A percentile compares a stretch with the other conserved stretches of the same genome.
Conservation (phyloP, 169 alveolate genomes). For the Cryptosporidium felis region DNA sequence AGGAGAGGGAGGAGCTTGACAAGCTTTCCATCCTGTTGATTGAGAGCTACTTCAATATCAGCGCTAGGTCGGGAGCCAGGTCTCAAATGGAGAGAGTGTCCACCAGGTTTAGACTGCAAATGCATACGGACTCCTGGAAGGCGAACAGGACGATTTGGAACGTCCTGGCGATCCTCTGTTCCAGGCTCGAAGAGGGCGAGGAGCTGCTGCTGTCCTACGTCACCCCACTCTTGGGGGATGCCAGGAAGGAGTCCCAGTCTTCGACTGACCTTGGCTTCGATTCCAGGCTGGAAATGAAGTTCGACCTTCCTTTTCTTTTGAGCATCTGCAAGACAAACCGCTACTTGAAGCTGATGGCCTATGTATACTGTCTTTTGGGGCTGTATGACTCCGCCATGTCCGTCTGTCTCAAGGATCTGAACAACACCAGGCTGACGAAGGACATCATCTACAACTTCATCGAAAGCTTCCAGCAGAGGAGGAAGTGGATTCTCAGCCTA, state of each 20-base stretch:
- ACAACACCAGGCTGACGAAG: conserved; percentile 22
- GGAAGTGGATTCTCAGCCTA: conserved; percentile 51
- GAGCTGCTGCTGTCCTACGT: conserved; percentile 43
- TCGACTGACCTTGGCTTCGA: background rate
- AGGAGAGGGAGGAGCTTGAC: conserved; percentile 15
- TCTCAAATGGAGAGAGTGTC: conserved; percentile 53
- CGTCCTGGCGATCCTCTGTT: conserved; percentile 56
- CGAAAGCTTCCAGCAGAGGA: conserved; percentile 24
- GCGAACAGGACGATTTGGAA: conserved; percentile 59
- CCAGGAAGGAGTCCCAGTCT: conserved; percentile 1
- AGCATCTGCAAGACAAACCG: conserved; percentile 28
- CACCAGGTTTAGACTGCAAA: background rate
- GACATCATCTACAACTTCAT: conserved; percentile 54
- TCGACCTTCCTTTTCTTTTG: conserved; percentile 53
- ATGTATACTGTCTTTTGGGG: conserved; percentile 54
- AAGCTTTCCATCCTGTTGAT: conserved; percentile 30
- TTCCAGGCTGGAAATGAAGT: conserved; percentile 17
- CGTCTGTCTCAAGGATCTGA: conserved; percentile 37
- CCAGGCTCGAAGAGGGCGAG: conserved; percentile 50
- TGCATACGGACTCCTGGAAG: conserved; percentile 54
- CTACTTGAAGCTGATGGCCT: conserved; percentile 24
- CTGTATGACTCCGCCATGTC: conserved; percentile 53
- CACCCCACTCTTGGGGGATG: conserved; percentile 43
- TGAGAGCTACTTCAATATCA: conserved; percentile 10
- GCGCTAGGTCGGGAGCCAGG: background rate